phyloP scores from a whole-genome alignment of 768 basidiomycete species.

The Phylloporus arenicola region DNA sequence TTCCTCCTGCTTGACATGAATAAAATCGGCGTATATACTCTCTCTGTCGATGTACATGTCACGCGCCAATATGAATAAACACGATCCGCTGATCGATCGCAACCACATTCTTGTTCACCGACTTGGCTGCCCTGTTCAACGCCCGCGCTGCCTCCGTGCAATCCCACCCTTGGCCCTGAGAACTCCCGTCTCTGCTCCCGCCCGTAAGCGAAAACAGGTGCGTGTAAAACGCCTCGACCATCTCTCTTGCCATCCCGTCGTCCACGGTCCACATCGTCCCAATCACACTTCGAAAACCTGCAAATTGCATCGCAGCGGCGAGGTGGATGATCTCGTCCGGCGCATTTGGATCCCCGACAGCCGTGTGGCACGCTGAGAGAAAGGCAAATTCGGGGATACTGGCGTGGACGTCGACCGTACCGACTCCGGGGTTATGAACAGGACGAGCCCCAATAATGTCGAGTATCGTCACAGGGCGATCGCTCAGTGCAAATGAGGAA shows the following conservation, averaged over 20 bases:
- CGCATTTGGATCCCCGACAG: slow-evolving; percentile 15
- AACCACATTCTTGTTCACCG: slow-evolving; percentile 15
- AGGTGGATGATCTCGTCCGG: slow-evolving; percentile 33
- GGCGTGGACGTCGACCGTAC: not conserved
- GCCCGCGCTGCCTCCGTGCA: slow-evolving; percentile 17
- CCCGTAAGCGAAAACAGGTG: slow-evolving; percentile 4
- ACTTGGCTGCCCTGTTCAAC: slow-evolving; percentile 18
- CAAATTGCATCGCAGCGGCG: slow-evolving; percentile 33
- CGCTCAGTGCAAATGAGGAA: slow-evolving; percentile 22
- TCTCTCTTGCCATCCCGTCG: slow-evolving; percentile 15
- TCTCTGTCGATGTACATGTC: not conserved
- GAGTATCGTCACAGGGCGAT: slow-evolving; percentile 18
- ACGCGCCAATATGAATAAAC: slow-evolving; percentile 23
- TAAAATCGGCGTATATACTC: too few species aligned
- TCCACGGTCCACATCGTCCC: slow-evolving; percentile 34
- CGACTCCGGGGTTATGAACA: not conserved
- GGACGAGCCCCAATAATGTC: slow-evolving; percentile 17
- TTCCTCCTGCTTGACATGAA: too few species aligned
- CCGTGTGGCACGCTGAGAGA: slow-evolving; percentile 33
- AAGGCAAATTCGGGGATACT: slow-evolving; percentile 25
- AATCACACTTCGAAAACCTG: slow-evolving; percentile 32
- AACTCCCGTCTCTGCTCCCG: not conserved
- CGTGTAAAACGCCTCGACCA: slow-evolving; percentile 23
- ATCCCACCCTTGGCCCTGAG: not conserved
- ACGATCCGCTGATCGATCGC: slow-evolving; percentile 25